Base-by-base conservation (phyloP, 768 basidiomycete species). In the Suillus ampliporus region DNA sequence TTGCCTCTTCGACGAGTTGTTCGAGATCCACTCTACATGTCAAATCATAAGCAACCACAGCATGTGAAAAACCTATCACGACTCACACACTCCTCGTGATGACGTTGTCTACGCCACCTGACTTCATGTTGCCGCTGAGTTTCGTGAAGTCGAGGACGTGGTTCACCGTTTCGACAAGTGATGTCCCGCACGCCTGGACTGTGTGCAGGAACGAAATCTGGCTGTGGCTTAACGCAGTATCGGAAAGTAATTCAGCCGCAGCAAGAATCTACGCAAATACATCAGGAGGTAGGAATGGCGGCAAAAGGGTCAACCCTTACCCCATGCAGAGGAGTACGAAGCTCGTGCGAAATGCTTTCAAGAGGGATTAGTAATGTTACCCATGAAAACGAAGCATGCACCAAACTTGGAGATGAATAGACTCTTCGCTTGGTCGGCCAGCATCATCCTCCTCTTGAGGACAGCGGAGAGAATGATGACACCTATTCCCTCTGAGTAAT, bases 71-170 rank as follows among this genome's bases (percentile, higher is more conserved):
- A 61, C 56, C 51, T 21, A 7, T 51, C 21, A 62, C 38, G 21
- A 78, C 87, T 63, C 58, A 90, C 92, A 81, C 84, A 63, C 85
- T 84, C 10, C 85, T 84, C 21, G 84, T 80, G 64, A 94, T 92
- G 47, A 88, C 86, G 65, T 90, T 91, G 71, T 92, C 88, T 9
- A 89, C 85, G 44, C 90, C 89, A 31, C 90, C 92, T 3, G 87
- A 83, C 72, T 92, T 92, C 51, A 87, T 82, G 68, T 90, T 92
- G 23, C 94, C 95, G 64, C 92, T 95, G 26, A 97, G 83, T 71
- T 98, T 98, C 35, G 95, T 97, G 71, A 96, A 98, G 73, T 98
- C 96, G 31, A 98, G 80, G 6, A 98, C 96, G 68, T 98, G 96
- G 71, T 97, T 97, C 54, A 98, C 95, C 0, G 95, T 97, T 79